These are phyloP conservation scores for Cyclanthera cordifolia DNA, from an alignment of 306 rosid genomes.

Conservation along the genomic window DNA sequence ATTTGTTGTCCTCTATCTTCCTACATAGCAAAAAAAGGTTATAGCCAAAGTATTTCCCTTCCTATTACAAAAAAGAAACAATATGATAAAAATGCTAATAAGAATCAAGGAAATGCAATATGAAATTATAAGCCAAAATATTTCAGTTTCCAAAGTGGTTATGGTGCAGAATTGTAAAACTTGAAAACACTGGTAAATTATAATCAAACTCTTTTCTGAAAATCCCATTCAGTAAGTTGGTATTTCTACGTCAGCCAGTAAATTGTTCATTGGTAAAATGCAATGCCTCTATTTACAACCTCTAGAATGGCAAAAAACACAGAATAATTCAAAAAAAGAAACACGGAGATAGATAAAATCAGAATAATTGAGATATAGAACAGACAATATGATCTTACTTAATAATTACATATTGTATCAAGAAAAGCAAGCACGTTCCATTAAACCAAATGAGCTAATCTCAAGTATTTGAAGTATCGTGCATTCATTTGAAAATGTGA, in stretches of 20 bases:
- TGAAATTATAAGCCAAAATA: not conserved
- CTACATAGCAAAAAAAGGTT: conserved; percentile 18
- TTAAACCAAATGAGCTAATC: not conserved
- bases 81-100: not conserved
- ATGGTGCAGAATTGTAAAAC: not conserved
- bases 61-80: too few species aligned
- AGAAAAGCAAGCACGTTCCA: not conserved
- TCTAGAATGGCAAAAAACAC: too few species aligned
- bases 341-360: not conserved
- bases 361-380: not conserved
- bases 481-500: not conserved
- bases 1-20: conserved; percentile 43
- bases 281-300: not conserved
- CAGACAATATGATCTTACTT: not conserved
- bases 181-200: not conserved
- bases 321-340: not conserved
- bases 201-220: not conserved
- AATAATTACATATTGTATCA: not conserved
- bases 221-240: not conserved
- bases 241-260: not conserved
- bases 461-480: not conserved
- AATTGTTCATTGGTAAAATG: not conserved
- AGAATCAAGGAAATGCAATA: not conserved
- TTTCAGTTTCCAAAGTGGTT: not conserved
- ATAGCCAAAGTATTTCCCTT: not conserved